Conservation (phyloP, 352 stramenopile genomes). For the Pythium coloratum region DNA sequence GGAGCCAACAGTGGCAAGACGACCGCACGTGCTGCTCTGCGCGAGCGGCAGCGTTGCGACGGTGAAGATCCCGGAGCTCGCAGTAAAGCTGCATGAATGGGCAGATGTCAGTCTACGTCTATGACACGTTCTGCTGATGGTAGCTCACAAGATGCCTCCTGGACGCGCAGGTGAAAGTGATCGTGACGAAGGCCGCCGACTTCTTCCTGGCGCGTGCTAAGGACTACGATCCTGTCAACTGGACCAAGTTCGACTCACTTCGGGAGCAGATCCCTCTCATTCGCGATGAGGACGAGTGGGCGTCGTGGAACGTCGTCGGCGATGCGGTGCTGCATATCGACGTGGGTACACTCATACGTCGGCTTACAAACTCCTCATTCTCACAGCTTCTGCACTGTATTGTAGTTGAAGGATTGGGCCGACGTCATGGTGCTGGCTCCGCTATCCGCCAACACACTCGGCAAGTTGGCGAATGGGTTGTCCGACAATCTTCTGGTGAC, state of each 20-base stretch:
- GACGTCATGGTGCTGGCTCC: slow-evolving; percentile 90
- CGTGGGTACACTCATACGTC: slow-evolving; percentile 31
- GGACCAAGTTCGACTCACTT: slow-evolving; percentile 44
- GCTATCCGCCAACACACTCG: slow-evolving; percentile 90
- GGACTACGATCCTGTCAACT: slow-evolving; percentile 62
- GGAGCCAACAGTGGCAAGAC: slow-evolving; percentile 5
- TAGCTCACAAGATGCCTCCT: not conserved
- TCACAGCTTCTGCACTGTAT: not conserved
- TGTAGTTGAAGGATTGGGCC: slow-evolving; percentile 93
- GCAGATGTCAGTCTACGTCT: slow-evolving; percentile 48
- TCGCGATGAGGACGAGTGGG: slow-evolving; percentile 84
- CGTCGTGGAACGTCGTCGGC: slow-evolving; percentile 70
- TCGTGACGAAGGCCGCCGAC: slow-evolving; percentile 77
- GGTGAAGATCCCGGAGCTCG: slow-evolving; percentile 87
- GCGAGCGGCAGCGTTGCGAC: slow-evolving; percentile 86
- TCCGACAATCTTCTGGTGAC: slow-evolving; percentile 94
- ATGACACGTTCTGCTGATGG: not conserved
- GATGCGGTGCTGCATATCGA: slow-evolving; percentile 89
- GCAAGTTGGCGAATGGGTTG: slow-evolving; percentile 91
- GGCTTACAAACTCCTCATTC: not conserved
- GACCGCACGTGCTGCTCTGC: slow-evolving; percentile 67
- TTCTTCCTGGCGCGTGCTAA: slow-evolving; percentile 83
- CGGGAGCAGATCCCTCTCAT: slow-evolving; percentile 42
- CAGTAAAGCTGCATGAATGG: slow-evolving; percentile 47
- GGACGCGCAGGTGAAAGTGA: slow-evolving; percentile 60